Evolutionary conservation across 78 protist species (phyloP).

Genomic region (Capsaspora owczarzaki): DNA sequence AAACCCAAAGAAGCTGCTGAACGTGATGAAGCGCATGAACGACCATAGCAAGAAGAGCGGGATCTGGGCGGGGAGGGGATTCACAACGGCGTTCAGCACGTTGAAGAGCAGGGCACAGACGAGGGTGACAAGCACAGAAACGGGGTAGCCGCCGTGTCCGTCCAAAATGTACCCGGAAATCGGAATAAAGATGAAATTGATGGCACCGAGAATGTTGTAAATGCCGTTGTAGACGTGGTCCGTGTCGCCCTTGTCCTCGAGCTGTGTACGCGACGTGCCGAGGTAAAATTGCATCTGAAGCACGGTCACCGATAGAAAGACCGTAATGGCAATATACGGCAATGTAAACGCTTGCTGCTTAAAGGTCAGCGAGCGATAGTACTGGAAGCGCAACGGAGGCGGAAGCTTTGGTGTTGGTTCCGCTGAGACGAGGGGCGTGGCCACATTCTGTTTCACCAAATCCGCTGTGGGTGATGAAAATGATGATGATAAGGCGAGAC

Average conservation of each 20-base stretch:
- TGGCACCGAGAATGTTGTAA: not conserved
- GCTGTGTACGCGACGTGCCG: not conserved
- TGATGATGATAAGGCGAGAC: too few species aligned
- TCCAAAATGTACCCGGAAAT: not conserved
- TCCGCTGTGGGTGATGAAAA: too few species aligned
- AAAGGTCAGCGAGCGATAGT: too few species aligned
- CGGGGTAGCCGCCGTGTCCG: not conserved
- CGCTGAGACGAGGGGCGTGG: too few species aligned
- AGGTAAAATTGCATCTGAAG: not conserved
- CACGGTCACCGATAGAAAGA: not conserved
- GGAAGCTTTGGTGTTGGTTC: too few species aligned
- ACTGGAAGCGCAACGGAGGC: too few species aligned
- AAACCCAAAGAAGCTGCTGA: not conserved
- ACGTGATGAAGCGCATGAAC: not conserved
- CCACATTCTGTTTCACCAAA: too few species aligned
- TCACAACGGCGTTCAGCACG: not conserved
- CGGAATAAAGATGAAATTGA: not conserved
- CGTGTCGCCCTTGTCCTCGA: not conserved
- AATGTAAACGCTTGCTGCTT: not conserved
- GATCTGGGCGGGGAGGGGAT: not conserved
- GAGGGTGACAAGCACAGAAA: not conserved
- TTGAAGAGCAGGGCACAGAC: not conserved
- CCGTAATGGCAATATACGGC: not conserved
- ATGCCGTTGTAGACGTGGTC: not conserved
- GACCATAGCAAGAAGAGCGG: not conserved